These are phyloP conservation scores for Leersia perrieri DNA, from an alignment of 176 grass and related monocot genomes.

Conservation along the genomic window DNA sequence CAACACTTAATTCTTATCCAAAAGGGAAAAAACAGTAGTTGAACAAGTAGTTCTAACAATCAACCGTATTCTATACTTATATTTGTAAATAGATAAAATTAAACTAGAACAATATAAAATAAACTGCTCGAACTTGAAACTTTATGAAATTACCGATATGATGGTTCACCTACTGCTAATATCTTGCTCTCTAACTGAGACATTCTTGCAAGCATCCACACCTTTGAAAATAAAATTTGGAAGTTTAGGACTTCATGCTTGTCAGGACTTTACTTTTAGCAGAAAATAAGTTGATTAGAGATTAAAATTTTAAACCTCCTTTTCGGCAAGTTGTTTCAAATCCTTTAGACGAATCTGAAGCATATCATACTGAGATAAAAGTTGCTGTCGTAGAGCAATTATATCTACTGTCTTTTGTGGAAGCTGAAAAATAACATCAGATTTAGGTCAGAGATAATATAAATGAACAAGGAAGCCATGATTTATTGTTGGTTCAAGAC, in stretches of 20 bases:
- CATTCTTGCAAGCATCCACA: constrained; percentile 96
- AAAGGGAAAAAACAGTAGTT: not conserved
- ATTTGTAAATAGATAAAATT: not conserved
- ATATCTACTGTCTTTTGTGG: constrained; percentile 72
- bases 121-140: constrained; percentile 3
- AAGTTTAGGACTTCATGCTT: constrained; percentile 15
- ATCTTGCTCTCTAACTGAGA: constrained; percentile 98
- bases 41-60: constrained; percentile 18
- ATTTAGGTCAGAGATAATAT: constrained; percentile 10
- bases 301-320: constrained; percentile 62
- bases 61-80: not conserved
- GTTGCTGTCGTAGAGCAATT: constrained; percentile 75
- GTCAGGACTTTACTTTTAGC: not conserved
- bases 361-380: constrained; percentile 93
- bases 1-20: constrained; percentile 16
- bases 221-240: constrained; percentile 51
- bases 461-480: constrained; percentile 17
- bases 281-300: constrained; percentile 12
- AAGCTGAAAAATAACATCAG: constrained; percentile 56
- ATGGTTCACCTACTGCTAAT: constrained; percentile 85
- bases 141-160: constrained; percentile 68
- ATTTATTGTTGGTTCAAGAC: not conserved
- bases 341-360: constrained; percentile 84
- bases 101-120: not conserved
- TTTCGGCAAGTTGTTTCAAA: constrained; percentile 70